Evolutionary conservation across 768 basidiomycete species (phyloP), one percentile per base, ranked within the genome.

Genomic region (Cubamyces sp.): DNA sequence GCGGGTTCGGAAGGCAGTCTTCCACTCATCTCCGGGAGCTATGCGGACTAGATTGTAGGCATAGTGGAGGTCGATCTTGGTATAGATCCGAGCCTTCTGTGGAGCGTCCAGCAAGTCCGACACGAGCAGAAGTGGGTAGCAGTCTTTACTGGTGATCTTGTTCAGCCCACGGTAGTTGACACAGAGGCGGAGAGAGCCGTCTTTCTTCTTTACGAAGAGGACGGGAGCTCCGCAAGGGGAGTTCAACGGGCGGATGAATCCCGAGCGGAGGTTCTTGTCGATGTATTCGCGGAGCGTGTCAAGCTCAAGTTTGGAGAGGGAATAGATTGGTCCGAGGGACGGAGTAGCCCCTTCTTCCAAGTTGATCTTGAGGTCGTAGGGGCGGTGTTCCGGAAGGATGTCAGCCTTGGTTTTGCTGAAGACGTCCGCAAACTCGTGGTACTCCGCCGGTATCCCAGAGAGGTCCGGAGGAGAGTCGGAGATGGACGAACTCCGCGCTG

Each of bases 41-140:
- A 77, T 75, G 4, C 75, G 61, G 23, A 81, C 66, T 18, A 77
- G 75, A 64, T 81, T 75, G 61, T 74, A 81, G 0, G 74, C 77
- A 55, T 70, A 69, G 1, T 68, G 59, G 7, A 81, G 68, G 60
- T 82, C 77, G 18, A 81, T 60, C 40, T 76, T 76, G 5, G 73
- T 72, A 57, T 75, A 78, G 28, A 67, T 47, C 8, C 61, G 61
- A 0, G 72, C 67, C 3, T 60, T 58, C 18, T 61, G 64, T 0
- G 76, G 64, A 0, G 46, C 49, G 43, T 73, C 62, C 18, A 74
- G 66, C 0, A 74, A 62, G 23, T 75, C 65, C 5, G 50, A 18
- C 25, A 75, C 64, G 19, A 75, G 64, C 0, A 71, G 74, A 12
- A 74, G 64, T 1, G 68, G 68, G 23, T 71, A 74, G 1, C 58